Percentiles rank a stretch among this genome's conserved stretches.
Conservation (phyloP, 805 yeast genomes). For the Ogataea pini region DNA sequence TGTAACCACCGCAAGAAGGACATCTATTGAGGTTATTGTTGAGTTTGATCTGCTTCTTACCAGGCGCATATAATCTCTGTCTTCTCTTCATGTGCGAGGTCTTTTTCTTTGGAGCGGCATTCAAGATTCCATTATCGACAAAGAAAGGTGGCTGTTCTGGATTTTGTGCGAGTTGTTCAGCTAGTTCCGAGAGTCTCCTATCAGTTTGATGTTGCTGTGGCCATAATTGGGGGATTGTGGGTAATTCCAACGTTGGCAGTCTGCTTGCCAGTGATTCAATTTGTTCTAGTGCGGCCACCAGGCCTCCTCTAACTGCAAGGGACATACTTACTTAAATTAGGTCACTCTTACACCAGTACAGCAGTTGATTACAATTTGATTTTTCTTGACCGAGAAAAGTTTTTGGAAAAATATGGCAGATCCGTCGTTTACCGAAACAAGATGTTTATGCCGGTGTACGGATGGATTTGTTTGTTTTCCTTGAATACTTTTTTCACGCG, state of each 20-base stretch:
- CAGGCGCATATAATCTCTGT: conserved; percentile 79
- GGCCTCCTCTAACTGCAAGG: conserved; percentile 7
- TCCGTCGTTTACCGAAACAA: neutral
- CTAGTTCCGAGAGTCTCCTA: conserved; percentile 1
- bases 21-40: conserved; percentile 81
- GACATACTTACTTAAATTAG: conserved; percentile 7
- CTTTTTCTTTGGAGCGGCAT: conserved; percentile 94
- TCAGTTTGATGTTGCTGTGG: neutral
- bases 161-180: conserved; percentile 38
- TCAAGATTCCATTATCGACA: conserved; percentile 68
- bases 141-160: conserved; percentile 42
- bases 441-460: neutral
- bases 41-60: conserved; percentile 75
- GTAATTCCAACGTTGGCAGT: conserved; percentile 4
- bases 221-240: conserved; percentile 9
- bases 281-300: conserved; percentile 8
- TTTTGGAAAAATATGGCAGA: conserved; percentile 4
- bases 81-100: conserved; percentile 85
- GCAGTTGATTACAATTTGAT: neutral
- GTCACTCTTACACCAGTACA: too few species aligned
- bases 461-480: neutral
- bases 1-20: conserved; percentile 93
- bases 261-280: conserved; percentile 5
- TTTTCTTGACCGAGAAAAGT: conserved; percentile 1
- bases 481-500: conserved; percentile 2